A percentile compares a stretch with the other conserved stretches of the same genome.
These are phyloP conservation scores for Quercus ilex DNA, from an alignment of 306 rosid species.

Conservation along the genomic window DNA sequence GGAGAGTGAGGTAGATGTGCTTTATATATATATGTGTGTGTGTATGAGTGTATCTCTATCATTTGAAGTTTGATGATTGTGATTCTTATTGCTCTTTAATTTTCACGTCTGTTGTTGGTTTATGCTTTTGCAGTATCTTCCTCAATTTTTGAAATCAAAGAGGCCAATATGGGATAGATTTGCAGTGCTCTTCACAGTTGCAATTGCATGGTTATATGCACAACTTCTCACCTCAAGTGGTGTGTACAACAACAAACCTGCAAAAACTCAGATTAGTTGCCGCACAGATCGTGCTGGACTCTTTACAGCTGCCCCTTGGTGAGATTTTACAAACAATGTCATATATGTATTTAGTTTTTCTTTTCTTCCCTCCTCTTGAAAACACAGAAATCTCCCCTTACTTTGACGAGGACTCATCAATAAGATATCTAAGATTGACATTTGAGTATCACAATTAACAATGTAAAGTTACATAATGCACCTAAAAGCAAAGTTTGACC, in stretches of 20 bases:
- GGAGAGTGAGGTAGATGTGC: no score
- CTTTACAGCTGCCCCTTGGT: conserved; percentile 56
- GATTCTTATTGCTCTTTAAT: not conserved
- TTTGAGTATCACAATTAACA: not conserved
- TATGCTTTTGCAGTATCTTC: conserved; percentile 63
- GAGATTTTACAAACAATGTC: conserved; percentile 1
- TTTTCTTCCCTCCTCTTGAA: not conserved
- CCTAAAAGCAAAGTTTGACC: not conserved
- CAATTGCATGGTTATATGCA: conserved; percentile 64
- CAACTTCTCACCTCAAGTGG: conserved; percentile 59
- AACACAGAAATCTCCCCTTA: not conserved
- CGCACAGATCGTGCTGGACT: conserved; percentile 85
- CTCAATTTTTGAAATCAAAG: conserved; percentile 32
- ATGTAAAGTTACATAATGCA: no score
- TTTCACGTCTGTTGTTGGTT: not conserved
- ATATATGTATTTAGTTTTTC: not conserved
- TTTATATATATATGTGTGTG: no score
- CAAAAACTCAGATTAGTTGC: conserved; percentile 64
- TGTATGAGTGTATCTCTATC: no score
- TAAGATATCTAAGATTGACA: not conserved
- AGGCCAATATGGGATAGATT: conserved; percentile 46
- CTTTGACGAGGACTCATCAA: not conserved
- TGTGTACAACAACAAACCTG: conserved; percentile 50
- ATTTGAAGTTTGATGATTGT: no score
- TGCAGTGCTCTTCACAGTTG: conserved; percentile 52